These are phyloP conservation scores for Pleurotus eryngii DNA, from an alignment of 768 basidiomycete species.

Conservation along the genomic window DNA sequence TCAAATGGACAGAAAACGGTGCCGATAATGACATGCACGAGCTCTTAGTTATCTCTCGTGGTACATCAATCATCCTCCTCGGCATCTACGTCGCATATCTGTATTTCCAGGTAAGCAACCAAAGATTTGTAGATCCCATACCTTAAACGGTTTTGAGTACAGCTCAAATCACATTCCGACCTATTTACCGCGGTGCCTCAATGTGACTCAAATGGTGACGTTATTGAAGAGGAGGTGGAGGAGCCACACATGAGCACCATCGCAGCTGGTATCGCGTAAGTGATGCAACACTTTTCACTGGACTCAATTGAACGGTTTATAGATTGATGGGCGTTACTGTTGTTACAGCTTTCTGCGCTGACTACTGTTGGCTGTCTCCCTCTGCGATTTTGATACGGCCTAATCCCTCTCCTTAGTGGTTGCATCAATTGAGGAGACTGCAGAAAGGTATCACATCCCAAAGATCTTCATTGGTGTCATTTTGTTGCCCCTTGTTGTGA, in stretches of 20 bases:
- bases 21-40: slow-evolving; percentile 32
- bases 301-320: neutral
- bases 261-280: slow-evolving; percentile 58
- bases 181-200: slow-evolving; percentile 41
- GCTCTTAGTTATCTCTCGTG: slow-evolving; percentile 72
- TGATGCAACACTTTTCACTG: slow-evolving; percentile 14
- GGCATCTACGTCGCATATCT: slow-evolving; percentile 72
- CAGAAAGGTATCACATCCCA: slow-evolving; percentile 74
- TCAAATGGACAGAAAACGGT: slow-evolving; percentile 8
- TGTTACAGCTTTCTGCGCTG: slow-evolving; percentile 85
- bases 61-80: slow-evolving; percentile 75
- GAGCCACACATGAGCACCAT: slow-evolving; percentile 65
- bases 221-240: slow-evolving; percentile 33
- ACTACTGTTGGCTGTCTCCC: slow-evolving; percentile 58
- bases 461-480: slow-evolving; percentile 86
- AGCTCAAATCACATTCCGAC: slow-evolving; percentile 71
- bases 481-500: slow-evolving; percentile 81
- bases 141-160: neutral
- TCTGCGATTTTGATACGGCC: neutral
- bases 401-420: slow-evolving; percentile 56
- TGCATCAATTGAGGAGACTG: slow-evolving; percentile 89
- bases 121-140: no score
- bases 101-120: slow-evolving; percentile 58
- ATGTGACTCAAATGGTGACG: neutral
- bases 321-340: slow-evolving; percentile 75